Evolutionary conservation across 2,329 filamentous ascomycete genomes (phyloP), one percentile per base, ranked within the genome.

Genomic region (Aureobasidium namibiae): DNA sequence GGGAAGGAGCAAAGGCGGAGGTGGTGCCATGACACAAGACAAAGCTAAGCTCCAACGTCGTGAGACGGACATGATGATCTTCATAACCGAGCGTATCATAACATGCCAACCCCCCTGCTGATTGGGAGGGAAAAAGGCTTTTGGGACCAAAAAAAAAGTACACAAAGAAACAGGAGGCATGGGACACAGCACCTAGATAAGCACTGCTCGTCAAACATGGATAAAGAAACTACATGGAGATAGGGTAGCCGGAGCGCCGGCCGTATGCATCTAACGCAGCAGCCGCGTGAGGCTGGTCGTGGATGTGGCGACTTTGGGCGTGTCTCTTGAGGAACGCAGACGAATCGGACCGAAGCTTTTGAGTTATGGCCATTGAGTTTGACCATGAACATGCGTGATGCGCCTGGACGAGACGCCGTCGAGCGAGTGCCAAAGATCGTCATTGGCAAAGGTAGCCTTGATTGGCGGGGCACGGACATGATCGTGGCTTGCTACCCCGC

Each of bases 291-390:
- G n/a, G n/a, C n/a, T n/a, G n/a, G n/a, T n/a, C n/a, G n/a, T n/a
- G n/a, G 38, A 45, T 45, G 41, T 56, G 39, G 52, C 45, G 39
- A 26, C 31, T 23, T 26, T 31, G 39, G 24, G 45, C 31, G 39
- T 33, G 24, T 24, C 24, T 29, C 23, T 23, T 1, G 8, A 10
- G 39, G 36, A 21, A 56, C 7, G 4, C 21, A 56, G 21, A 39
- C 41, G 29, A 45, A 56, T 56, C 52, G 52, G 52, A 56, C 52
- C 52, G 52, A 36, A 45, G 52, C 41, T 56, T 56, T 56, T 18
- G 18, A 31, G 39, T 33, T 21, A 39, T 41, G 26, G n/a, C 10
- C 16, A 45, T 56, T 56, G 52, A 56, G 52, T 56, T 56, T 36
- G 29, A n/a, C 24, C 13, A 14, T 3, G 50, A 26, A 38, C 50